Evolutionary conservation across 2,329 filamentous ascomycete genomes (phyloP).

Genomic region (Fusarium chaquense): DNA sequence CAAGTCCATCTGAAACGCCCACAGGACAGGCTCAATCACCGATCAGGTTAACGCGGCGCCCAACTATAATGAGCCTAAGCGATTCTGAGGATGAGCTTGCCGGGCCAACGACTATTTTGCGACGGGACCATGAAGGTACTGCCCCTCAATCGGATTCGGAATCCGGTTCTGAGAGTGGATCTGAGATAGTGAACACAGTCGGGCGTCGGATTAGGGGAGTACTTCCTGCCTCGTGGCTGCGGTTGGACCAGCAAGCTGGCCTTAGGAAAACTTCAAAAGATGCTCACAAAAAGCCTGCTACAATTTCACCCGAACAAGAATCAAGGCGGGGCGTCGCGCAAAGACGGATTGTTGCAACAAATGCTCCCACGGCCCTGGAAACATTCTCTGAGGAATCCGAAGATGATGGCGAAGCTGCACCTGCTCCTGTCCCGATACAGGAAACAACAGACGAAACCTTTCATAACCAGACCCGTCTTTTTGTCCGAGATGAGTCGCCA

Average conservation of each 20-base stretch:
- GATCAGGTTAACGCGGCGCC: constrained; percentile 8
- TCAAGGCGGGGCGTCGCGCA: constrained; percentile 64
- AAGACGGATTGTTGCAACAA: constrained; percentile 52
- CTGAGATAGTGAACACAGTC: constrained; percentile 56
- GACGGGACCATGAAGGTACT: constrained; percentile 15
- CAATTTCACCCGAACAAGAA: constrained; percentile 54
- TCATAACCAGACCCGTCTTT: constrained; percentile 47
- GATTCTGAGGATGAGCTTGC: constrained; percentile 46
- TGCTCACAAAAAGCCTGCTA: constrained; percentile 46
- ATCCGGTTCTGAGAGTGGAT: constrained; percentile 56
- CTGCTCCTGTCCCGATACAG: constrained; percentile 30
- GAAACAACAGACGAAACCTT: constrained; percentile 43
- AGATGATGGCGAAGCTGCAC: constrained; percentile 49
- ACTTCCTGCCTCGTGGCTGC: constrained; percentile 75
- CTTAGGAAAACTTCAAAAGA: constrained; percentile 50
- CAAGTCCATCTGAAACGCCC: neutral
- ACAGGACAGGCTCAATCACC: constrained; percentile 2
- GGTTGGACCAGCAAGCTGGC: constrained; percentile 65
- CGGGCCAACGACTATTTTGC: constrained; percentile 7
- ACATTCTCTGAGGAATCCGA: constrained; percentile 63
- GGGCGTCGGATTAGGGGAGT: constrained; percentile 68
- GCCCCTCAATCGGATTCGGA: constrained; percentile 51
- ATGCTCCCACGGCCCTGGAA: constrained; percentile 44
- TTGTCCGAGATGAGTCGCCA: constrained; percentile 27
- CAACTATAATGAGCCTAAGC: constrained; percentile 27